Percentiles rank a stretch among this genome's conserved stretches.
phyloP scores from a whole-genome alignment of 257 asterid genomes.

The Phtheirospermum japonicum region DNA sequence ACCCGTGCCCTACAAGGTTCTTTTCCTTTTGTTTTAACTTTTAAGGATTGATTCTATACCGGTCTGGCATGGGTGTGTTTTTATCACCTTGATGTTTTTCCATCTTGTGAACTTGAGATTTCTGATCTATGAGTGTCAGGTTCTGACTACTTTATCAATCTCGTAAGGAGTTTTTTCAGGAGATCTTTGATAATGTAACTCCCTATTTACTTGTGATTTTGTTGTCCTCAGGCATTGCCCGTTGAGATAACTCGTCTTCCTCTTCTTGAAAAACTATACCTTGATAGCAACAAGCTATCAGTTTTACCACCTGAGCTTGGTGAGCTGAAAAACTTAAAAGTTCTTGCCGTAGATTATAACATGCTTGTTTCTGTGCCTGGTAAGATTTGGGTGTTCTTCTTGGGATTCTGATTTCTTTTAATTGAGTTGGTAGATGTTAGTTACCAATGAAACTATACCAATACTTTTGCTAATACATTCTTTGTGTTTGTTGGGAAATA shows the following conservation, averaged over 20 bases:
- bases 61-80: conserved; percentile 8
- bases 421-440: conserved; percentile 19
- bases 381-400: conserved; percentile 38
- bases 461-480: conserved; percentile 26
- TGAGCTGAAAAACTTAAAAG: conserved; percentile 78
- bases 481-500: conserved; percentile 32
- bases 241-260: conserved; percentile 85
- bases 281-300: conserved; percentile 83
- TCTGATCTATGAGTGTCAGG: conserved; percentile 2
- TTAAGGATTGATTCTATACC: conserved; percentile 7
- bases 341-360: conserved; percentile 89
- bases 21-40: neutral
- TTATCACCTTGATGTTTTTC: conserved; percentile 11
- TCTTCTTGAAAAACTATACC: conserved; percentile 89
- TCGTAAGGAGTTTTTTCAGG: conserved; percentile 14
- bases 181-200: conserved; percentile 17
- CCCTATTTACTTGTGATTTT: conserved; percentile 31
- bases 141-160: conserved; percentile 23
- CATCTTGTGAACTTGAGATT: conserved; percentile 6
- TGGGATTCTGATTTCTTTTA: conserved; percentile 8
- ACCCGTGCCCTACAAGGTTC: conserved; percentile 11
- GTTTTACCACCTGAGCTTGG: conserved; percentile 97
- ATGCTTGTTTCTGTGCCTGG: conserved; percentile 90
- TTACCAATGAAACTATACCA: conserved; percentile 4
- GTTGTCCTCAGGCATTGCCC: conserved; percentile 64